phyloP scores from a whole-genome alignment of 1,284 basidiomycete species.

The Laetiporus sulphureus region DNA sequence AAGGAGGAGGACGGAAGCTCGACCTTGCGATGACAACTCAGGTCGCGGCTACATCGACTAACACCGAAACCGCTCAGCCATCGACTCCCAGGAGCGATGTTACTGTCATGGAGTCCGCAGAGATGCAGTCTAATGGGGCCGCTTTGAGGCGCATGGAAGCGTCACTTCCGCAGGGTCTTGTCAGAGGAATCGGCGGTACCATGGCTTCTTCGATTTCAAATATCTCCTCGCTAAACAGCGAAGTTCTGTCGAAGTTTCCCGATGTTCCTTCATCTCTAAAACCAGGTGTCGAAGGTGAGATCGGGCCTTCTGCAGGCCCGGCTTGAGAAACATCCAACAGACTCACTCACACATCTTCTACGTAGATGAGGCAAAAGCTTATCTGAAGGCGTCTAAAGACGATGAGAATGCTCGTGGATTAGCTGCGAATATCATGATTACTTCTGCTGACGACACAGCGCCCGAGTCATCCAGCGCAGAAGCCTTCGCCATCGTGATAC shows the following conservation, averaged over 20 bases:
- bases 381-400: neutral
- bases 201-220: constrained; percentile 12
- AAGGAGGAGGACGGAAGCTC: constrained; percentile 17
- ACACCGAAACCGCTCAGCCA: constrained; percentile 3
- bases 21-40: constrained; percentile 18
- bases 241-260: constrained; percentile 6
- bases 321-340: too few relatives aligned
- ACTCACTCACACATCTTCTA: too few relatives aligned
- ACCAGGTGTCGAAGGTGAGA: too few relatives aligned
- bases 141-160: too few relatives aligned
- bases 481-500: constrained; percentile 39
- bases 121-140: constrained; percentile 12
- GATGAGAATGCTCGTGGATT: neutral
- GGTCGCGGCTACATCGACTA: neutral
- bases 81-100: constrained; percentile 23
- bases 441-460: constrained; percentile 32
- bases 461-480: constrained; percentile 30
- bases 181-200: too few relatives aligned
- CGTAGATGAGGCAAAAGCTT: too few relatives aligned
- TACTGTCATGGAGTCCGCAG: constrained; percentile 16
- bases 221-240: constrained; percentile 7
- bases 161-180: too few relatives aligned
- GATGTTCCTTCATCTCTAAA: constrained; percentile 1
- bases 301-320: too few relatives aligned
- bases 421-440: constrained; percentile 36